Percentiles rank a stretch among this genome's conserved stretches.
These are phyloP conservation scores for Galerina sulciceps DNA, from an alignment of 768 basidiomycete genomes.

Conservation along the genomic window DNA sequence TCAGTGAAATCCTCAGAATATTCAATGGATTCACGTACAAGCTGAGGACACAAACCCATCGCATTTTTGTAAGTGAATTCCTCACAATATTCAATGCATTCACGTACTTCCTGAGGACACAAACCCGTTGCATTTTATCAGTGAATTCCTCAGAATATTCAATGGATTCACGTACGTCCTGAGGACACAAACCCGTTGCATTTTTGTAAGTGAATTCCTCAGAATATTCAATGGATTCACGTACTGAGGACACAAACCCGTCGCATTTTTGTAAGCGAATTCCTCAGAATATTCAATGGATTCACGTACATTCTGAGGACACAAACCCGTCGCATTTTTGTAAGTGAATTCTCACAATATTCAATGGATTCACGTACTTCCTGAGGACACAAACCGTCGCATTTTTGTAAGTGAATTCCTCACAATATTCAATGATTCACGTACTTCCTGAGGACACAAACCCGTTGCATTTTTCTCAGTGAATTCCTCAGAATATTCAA, in stretches of 20 bases:
- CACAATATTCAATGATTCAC: not conserved
- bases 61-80: not conserved
- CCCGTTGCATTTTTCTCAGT: not conserved
- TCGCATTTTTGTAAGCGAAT: too few species aligned
- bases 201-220: not conserved
- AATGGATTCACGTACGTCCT: not conserved
- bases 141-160: not conserved
- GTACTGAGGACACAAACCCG: not conserved
- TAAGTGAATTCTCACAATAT: too few species aligned
- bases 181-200: not conserved
- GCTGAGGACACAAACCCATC: not conserved
- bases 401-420: not conserved
- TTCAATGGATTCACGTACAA: not conserved
- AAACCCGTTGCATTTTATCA: not conserved
- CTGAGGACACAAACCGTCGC: not conserved
- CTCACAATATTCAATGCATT: not conserved
- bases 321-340: too few species aligned
- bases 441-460: not conserved
- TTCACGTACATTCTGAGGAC: too few species aligned
- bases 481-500: not conserved
- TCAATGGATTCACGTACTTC: not conserved
- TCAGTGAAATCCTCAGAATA: too few species aligned
- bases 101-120: not conserved
- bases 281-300: too few species aligned
- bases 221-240: not conserved